phyloP scores from a whole-genome alignment of 805 yeast species.

The Blastobotrys muscicola region DNA sequence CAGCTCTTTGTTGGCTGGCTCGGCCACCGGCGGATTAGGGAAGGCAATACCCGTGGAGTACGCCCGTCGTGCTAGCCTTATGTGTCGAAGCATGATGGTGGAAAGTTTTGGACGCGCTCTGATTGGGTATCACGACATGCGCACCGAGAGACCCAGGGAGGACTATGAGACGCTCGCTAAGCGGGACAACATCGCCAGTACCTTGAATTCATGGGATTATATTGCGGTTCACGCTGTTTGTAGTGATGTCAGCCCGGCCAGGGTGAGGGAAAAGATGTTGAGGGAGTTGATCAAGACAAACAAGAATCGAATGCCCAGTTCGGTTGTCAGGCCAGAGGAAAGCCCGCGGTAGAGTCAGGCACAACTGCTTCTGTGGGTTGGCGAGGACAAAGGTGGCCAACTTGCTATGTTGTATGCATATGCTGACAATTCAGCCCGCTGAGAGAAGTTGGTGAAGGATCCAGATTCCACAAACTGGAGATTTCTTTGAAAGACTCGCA shows the following conservation, averaged over 20 bases:
- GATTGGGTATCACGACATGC: neutral
- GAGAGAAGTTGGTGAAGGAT: too few relatives aligned
- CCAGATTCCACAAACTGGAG: too few relatives aligned
- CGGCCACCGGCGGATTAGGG: slow-evolving; percentile 1
- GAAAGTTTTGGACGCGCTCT: neutral
- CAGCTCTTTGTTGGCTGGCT: slow-evolving; percentile 15
- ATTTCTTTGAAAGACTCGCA: too few relatives aligned
- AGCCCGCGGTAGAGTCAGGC: too few relatives aligned
- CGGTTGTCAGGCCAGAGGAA: too few relatives aligned
- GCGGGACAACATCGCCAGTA: slow-evolving; percentile 3
- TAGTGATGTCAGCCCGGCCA: slow-evolving; percentile 6
- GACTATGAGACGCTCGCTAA: slow-evolving; percentile 8
- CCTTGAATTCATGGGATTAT: slow-evolving; percentile 7
- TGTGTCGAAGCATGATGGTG: slow-evolving; percentile 4
- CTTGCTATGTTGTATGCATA: too few relatives aligned
- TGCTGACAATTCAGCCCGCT: too few relatives aligned
- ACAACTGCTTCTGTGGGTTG: too few relatives aligned
- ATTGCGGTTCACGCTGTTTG: slow-evolving; percentile 1
- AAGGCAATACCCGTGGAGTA: slow-evolving; percentile 1
- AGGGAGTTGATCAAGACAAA: slow-evolving; percentile 2
- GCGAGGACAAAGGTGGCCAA: too few relatives aligned
- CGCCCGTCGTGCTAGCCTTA: neutral
- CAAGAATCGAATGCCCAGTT: neutral
- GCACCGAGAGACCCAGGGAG: neutral
- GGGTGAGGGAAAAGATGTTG: slow-evolving; percentile 5